Conservation (phyloP, 768 basidiomycete species). For the Lactarius deliciosus region DNA sequence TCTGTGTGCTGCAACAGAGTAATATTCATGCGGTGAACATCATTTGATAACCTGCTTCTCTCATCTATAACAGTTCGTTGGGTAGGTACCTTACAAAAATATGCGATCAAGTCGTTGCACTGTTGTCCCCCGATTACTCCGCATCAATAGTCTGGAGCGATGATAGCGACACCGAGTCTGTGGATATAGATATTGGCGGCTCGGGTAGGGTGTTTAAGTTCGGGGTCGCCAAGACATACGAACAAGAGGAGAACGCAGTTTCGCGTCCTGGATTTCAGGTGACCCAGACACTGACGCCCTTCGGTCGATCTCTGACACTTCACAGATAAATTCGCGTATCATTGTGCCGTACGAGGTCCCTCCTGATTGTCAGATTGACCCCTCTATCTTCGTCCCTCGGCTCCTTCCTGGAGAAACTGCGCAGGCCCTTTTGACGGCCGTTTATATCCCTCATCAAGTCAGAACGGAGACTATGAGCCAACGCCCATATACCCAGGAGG, state of each 20-base stretch:
- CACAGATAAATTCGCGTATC: constrained; percentile 6
- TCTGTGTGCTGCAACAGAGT: constrained; percentile 52
- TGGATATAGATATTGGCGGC: constrained; percentile 43
- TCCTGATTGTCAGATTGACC: constrained; percentile 2
- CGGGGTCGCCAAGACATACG: constrained; percentile 52
- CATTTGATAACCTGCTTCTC: neutral
- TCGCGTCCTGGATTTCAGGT: constrained; percentile 49
- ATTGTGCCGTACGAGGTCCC: neutral
- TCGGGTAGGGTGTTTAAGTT: constrained; percentile 52
- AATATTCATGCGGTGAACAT: constrained; percentile 57
- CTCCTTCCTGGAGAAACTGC: constrained; percentile 27
- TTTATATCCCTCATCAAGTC: neutral
- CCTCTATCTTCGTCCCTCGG: neutral
- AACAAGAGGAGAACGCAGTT: constrained; percentile 52
- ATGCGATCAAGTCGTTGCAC: constrained; percentile 51
- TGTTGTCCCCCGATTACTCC: constrained; percentile 51
- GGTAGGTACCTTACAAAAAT: constrained; percentile 31
- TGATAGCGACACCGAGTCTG: constrained; percentile 28
- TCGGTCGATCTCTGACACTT: neutral
- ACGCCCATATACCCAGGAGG: neutral
- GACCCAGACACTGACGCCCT: constrained; percentile 9
- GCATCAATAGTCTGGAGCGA: constrained; percentile 47
- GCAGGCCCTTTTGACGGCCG: constrained; percentile 26
- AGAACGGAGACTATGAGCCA: neutral
- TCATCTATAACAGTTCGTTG: neutral